Percentiles rank a stretch among this genome's conserved stretches.
Evolutionary conservation across 2,329 filamentous ascomycete genomes (phyloP).

Genomic region (Cytospora leucostoma): DNA sequence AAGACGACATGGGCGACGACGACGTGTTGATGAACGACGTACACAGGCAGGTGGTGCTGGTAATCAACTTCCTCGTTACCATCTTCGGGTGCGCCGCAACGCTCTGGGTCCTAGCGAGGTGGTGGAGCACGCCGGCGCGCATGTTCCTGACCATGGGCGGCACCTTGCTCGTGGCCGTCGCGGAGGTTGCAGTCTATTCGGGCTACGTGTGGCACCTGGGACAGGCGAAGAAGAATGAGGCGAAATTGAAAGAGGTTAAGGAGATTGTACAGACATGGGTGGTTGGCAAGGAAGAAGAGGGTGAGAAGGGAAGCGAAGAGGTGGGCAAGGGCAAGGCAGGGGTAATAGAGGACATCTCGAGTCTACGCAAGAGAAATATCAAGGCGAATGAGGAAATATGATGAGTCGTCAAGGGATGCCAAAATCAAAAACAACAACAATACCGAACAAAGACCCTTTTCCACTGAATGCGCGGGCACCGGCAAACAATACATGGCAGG

Average conservation of each 20-base stretch:
- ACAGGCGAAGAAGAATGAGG: slow-evolving; percentile 66
- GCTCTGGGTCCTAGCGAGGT: slow-evolving; percentile 75
- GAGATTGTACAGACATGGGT: slow-evolving; percentile 74
- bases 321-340: slow-evolving; percentile 17
- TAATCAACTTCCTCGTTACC: slow-evolving; percentile 87
- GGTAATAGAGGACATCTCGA: slow-evolving; percentile 29
- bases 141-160: slow-evolving; percentile 72
- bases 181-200: slow-evolving; percentile 76
- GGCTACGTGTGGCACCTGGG: slow-evolving; percentile 73
- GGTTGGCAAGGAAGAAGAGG: slow-evolving; percentile 45
- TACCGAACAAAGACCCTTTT: too few species aligned
- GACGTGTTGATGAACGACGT: slow-evolving; percentile 72
- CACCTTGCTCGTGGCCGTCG: slow-evolving; percentile 68
- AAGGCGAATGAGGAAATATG: not conserved
- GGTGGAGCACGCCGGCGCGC: slow-evolving; percentile 72
- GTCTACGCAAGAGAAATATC: not conserved
- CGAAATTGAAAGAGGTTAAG: slow-evolving; percentile 63
- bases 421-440: not conserved
- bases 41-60: slow-evolving; percentile 78
- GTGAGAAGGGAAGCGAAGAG: slow-evolving; percentile 31
- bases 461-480: too few species aligned
- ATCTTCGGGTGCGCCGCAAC: slow-evolving; percentile 77
- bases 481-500: too few species aligned
- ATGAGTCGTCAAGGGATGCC: not conserved
- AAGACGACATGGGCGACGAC: slow-evolving; percentile 51